Evolutionary conservation across 768 basidiomycete genomes (phyloP), one percentile per base, ranked within the genome.

Genomic region (Infundibulicybe gibba): DNA sequence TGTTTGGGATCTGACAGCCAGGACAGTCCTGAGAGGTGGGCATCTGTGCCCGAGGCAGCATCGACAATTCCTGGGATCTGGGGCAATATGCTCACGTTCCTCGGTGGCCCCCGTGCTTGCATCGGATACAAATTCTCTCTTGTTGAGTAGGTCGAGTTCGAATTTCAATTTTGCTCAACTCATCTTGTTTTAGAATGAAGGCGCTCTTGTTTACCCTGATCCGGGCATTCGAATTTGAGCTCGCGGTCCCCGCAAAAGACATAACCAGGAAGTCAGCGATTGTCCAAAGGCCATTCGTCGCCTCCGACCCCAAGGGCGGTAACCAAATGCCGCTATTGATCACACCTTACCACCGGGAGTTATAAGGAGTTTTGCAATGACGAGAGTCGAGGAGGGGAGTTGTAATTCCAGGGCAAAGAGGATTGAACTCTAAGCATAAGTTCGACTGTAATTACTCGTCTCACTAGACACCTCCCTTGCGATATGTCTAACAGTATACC

Each of bases 121-220:
- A 83, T 84, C 32, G 81, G 81, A 0, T 83, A 75, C 55, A 70
- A 76, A 4, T 84, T 84, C 55, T 66, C 83, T 13, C 56, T 84
- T 20, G 65, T 76, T 13, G 81, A 82, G 79, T 81, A 49, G 34
- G 79, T 71, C 2, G 32, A 5, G 8, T 17, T 35, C 25, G 16
- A 31, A 15, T 9, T 16, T 32, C n/a, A n/a, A n/a, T n/a, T n/a
- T 6, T 10, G 35, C 10, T 19, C 14, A 14, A 19, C 35, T 38
- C 35, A 49, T 34, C 25, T 35, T 19, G 2, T n/a, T 17, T 31
- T 33, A 69, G 67, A 49, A 61, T 63, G 59, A 75, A 75, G 49
- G 69, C 65, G 3, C 49, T 74, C 3, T 38, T 75, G 3, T 75
- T 73, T 41, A 56, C 61, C 0, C 61, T 75, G 5, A 44, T 75